Conservation (phyloP, 73 alveolate genomes). For the Tetrahymena thermophila region DNA sequence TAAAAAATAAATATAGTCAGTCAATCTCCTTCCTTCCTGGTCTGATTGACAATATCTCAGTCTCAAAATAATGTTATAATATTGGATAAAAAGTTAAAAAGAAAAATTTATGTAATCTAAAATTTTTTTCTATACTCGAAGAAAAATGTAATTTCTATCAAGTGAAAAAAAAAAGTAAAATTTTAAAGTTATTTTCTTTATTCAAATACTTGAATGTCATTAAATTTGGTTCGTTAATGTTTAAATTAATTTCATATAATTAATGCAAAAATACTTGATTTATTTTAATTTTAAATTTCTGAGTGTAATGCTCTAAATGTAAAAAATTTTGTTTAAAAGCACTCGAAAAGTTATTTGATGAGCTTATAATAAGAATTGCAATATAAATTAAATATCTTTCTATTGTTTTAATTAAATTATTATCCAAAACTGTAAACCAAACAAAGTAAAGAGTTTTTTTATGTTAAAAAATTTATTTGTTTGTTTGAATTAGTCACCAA, state of each 20-base stretch:
- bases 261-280: not conserved
- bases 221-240: not conserved
- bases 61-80: not conserved
- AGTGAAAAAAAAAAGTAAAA: too few species aligned
- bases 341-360: not conserved
- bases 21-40: too few species aligned
- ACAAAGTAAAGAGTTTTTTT: not conserved
- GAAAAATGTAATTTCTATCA: not conserved
- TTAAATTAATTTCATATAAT: too few species aligned
- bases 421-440: not conserved
- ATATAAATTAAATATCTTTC: not conserved
- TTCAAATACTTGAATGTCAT: too few species aligned
- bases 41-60: too few species aligned
- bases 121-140: not conserved
- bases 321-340: not conserved
- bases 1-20: not conserved
- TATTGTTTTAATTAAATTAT: too few species aligned
- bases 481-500: too few species aligned
- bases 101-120: not conserved
- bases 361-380: not conserved
- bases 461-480: too few species aligned
- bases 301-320: not conserved
- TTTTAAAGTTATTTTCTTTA: not conserved
- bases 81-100: not conserved
- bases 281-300: too few species aligned